Evolutionary conservation across 495 filamentous ascomycete genomes (phyloP).

Genomic region (Penicillium ucsense): DNA sequence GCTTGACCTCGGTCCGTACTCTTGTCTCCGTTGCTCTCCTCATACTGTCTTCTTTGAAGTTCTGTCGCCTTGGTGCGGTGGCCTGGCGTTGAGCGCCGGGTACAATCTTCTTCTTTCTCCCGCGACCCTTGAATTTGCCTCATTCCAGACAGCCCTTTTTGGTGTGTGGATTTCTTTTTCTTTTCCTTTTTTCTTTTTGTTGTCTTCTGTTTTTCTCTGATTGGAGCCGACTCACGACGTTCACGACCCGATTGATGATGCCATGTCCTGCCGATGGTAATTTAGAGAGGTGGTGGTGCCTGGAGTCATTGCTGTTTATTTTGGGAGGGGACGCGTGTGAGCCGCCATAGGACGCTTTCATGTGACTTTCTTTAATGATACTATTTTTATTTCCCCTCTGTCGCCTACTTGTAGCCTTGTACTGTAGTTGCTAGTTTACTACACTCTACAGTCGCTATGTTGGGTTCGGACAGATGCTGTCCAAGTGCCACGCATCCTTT

Average conservation of each 20-base stretch:
- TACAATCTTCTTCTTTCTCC: too few species aligned
- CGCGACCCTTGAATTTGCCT: background rate
- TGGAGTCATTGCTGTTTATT: background rate
- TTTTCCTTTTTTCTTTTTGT: background rate
- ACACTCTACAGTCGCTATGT: too few species aligned
- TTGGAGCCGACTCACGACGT: slow-evolving; percentile 17
- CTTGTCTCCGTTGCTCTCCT: too few species aligned
- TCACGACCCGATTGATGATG: slow-evolving; percentile 8
- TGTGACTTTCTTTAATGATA: too few species aligned
- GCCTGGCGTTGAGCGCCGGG: too few species aligned
- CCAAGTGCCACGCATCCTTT: too few species aligned
- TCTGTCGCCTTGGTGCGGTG: background rate
- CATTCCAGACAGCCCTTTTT: background rate
- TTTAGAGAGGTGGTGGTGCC: background rate
- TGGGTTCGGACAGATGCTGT: too few species aligned
- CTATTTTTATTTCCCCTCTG: too few species aligned
- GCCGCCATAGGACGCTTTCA: too few species aligned
- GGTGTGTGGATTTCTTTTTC: background rate
- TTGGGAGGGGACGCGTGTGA: background rate
- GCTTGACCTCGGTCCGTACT: too few species aligned
- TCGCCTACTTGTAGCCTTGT: too few species aligned
- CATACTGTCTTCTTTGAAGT: background rate
- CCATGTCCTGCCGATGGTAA: background rate
- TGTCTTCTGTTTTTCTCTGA: slow-evolving; percentile 5
- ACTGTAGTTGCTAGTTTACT: too few species aligned